Evolutionary conservation across 129 eudicot genomes (phyloP).

Genomic region (Arctium lappa): DNA sequence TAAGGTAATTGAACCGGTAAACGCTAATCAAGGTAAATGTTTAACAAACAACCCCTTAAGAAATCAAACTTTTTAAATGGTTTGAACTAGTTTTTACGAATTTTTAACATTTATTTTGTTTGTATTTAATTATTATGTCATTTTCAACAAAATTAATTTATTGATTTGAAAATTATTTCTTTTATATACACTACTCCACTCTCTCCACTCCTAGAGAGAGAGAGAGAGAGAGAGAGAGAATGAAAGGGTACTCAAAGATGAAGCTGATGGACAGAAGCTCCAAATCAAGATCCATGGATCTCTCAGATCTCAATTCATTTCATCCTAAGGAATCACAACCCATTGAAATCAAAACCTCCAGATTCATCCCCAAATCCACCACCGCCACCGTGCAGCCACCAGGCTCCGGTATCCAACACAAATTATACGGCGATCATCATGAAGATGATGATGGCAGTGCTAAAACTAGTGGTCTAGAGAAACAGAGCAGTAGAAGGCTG

Average conservation of each 20-base stretch:
- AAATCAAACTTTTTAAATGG: too few relatives aligned
- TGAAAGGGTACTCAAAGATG: constrained; percentile 47
- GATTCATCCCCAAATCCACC: background rate
- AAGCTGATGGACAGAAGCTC: constrained; percentile 11
- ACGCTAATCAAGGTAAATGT: too few relatives aligned
- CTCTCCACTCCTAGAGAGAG: background rate
- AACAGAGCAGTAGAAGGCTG: constrained; percentile 17
- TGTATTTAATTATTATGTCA: background rate
- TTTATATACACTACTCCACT: background rate
- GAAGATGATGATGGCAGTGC: background rate
- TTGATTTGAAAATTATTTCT: background rate
- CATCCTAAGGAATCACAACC: constrained; percentile 7
- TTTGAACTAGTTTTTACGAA: background rate
- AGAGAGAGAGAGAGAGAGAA: constrained; percentile 6
- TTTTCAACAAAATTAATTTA: background rate
- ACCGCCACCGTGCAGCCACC: background rate
- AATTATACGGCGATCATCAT: background rate
- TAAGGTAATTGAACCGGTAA: too few relatives aligned
- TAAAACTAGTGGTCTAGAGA: constrained; percentile 5
- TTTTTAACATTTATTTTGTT: background rate
- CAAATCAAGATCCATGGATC: constrained; percentile 41
- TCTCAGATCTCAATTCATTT: constrained; percentile 40
- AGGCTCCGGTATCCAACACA: constrained; percentile 5
- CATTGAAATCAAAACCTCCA: constrained; percentile 14
- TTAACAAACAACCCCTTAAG: too few relatives aligned